Conservation (phyloP, 306 rosid species). For the Malus domestica region DNA sequence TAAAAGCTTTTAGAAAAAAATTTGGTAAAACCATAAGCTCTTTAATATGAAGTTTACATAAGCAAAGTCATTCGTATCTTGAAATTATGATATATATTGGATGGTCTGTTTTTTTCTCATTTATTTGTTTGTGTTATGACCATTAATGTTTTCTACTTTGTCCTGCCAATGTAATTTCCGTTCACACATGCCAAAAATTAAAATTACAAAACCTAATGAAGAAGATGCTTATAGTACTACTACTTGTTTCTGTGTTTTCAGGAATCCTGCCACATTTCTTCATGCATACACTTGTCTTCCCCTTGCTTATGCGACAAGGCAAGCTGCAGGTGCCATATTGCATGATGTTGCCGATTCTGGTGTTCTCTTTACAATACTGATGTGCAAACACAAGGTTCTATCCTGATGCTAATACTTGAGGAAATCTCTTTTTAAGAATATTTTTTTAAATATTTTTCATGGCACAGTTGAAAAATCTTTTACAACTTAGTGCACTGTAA, state of each 20-base stretch:
- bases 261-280: slow-evolving; percentile 96
- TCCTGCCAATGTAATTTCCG: not conserved
- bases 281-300: slow-evolving; percentile 96
- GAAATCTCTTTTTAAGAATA: not conserved
- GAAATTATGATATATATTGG: not conserved
- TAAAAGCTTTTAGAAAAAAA: not conserved
- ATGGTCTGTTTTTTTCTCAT: not conserved
- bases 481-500: slow-evolving; percentile 12
- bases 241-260: slow-evolving; percentile 32
- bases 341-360: slow-evolving; percentile 93
- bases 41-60: not conserved
- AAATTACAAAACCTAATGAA: not conserved
- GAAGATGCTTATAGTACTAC: slow-evolving; percentile 5
- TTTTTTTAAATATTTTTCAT: not conserved
- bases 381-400: slow-evolving; percentile 87
- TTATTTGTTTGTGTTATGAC: not conserved
- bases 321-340: slow-evolving; percentile 90
- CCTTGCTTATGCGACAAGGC: slow-evolving; percentile 83
- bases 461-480: not conserved
- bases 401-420: not conserved
- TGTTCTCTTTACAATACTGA: slow-evolving; percentile 82
- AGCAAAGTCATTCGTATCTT: not conserved
- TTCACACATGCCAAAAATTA: not conserved
- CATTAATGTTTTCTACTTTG: not conserved
- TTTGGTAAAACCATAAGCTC: not conserved